Evolutionary conservation across 2,329 filamentous ascomycete species (phyloP), one percentile per base, ranked within the genome.

Genomic region (Beauveria brongniartii): DNA sequence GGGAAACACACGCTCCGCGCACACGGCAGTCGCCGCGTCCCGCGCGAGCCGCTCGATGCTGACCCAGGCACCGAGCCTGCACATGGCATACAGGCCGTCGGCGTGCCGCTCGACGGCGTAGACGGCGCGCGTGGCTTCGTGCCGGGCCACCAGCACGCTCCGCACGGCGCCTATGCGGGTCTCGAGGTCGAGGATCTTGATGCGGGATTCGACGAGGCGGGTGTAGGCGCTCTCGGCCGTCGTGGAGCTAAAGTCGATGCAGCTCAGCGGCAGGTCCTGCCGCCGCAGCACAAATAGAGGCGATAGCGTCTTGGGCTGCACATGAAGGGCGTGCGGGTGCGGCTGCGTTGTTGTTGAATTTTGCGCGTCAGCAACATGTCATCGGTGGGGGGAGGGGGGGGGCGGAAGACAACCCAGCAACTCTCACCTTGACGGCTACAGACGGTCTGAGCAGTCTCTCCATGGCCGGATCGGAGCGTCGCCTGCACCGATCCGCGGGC

Each of bases 101-200:
- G 78, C 75, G 41, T 89, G 83, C 26, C 83, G 80, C 74, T 92
- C 89, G n/a, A 90, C 74, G 14, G 81, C 86, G 69, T 84, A 88
- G 0, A 83, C 64, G 41, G 75, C 77, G 61, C 78, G 76, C 63
- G 78, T 80, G 28, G 78, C 75, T 48, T 87, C 82, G 50, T 82
- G 78, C 62, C 83, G 78, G 30, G 84, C 86, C 62, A 91, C 76
- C 10, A 91, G 78, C 18, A 90, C 75, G 62, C 80, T 80, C 16
- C 80, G 76, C 12, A 74, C 72, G 22, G 76, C 79, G 62, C 80
- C 80, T 66, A 84, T 78, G n/a, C 82, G 83, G 59, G 77, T 80
- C 71, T 86, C 83, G 46, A 85, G 78, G 64, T 89, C 86, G 63
- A 89, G 74, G 61, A 86, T 82, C 64, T 83, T 82, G 66, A 89